Percentiles rank a stretch among this genome's conserved stretches.
Conservation (phyloP, 768 basidiomycete genomes). For the Leccinellum rugosiceps region DNA sequence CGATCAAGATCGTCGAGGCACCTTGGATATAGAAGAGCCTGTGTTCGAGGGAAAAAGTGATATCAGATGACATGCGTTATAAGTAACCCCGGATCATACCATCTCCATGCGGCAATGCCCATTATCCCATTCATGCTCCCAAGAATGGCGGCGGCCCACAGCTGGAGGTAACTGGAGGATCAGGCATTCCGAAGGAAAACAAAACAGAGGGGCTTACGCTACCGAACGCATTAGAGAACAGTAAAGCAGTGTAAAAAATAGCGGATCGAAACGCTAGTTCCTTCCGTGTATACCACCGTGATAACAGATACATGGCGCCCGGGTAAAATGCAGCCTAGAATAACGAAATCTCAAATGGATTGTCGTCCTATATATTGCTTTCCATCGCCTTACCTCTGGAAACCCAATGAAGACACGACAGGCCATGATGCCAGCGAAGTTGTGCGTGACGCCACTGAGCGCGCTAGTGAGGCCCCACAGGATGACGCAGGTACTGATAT, state of each 20-base stretch:
- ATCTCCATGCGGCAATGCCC: neutral
- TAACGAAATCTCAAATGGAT: neutral
- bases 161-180: neutral
- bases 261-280: neutral
- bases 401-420: neutral
- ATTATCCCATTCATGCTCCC: neutral
- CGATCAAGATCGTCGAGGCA: neutral
- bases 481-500: neutral
- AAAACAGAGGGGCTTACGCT: neutral
- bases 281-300: neutral
- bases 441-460: neutral
- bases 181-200: neutral
- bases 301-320: neutral
- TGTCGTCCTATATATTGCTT: neutral
- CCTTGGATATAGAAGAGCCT: neutral
- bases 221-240: neutral
- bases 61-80: neutral
- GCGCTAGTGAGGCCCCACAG: neutral
- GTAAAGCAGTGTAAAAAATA: neutral
- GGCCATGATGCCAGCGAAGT: neutral
- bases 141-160: neutral
- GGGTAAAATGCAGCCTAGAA: neutral
- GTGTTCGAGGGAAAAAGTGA: neutral
- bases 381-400: neutral
- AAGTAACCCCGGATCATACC: neutral